Percentiles rank a stretch among this genome's conserved stretches.
phyloP scores from a whole-genome alignment of 2,329 filamentous ascomycete genomes.

The Colletotrichum incanum region DNA sequence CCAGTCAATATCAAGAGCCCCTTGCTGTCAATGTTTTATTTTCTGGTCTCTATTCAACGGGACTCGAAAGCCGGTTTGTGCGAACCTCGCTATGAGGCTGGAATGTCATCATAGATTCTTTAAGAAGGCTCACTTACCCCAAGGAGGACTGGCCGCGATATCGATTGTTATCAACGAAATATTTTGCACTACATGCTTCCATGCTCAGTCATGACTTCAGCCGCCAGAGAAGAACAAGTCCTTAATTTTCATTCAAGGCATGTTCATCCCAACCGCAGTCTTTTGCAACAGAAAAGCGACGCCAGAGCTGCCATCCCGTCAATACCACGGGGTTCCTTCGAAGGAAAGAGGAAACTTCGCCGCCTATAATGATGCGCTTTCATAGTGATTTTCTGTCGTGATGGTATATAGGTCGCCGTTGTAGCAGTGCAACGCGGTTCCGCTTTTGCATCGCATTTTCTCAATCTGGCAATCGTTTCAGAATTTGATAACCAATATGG shows the following conservation, averaged over 20 bases:
- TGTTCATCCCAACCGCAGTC: fast-evolving
- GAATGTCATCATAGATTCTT: constrained; percentile 27
- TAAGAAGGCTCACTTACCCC: not conserved
- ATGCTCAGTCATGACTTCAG: not conserved
- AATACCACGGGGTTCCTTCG: no score
- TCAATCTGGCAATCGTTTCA: no score
- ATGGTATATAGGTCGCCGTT: no score
- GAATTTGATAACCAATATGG: no score
- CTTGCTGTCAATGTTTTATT: constrained; percentile 29
- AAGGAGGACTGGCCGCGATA: fast-evolving
- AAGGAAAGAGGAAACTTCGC: no score
- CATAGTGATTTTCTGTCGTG: no score
- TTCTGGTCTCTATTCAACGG: constrained; percentile 15
- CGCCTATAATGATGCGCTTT: no score
- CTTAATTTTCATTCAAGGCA: not conserved
- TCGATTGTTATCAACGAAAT: not conserved
- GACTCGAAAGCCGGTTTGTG: constrained; percentile 8
- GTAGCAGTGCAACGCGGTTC: no score
- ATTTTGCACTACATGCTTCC: not conserved
- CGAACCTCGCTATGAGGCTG: not conserved
- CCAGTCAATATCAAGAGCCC: constrained; percentile 11
- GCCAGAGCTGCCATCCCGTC: no score
- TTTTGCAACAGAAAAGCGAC: no score
- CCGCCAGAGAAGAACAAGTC: no score
- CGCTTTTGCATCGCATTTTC: no score